phyloP scores from a whole-genome alignment of 2,329 filamentous ascomycete genomes.

The Talaromyces sp. region DNA sequence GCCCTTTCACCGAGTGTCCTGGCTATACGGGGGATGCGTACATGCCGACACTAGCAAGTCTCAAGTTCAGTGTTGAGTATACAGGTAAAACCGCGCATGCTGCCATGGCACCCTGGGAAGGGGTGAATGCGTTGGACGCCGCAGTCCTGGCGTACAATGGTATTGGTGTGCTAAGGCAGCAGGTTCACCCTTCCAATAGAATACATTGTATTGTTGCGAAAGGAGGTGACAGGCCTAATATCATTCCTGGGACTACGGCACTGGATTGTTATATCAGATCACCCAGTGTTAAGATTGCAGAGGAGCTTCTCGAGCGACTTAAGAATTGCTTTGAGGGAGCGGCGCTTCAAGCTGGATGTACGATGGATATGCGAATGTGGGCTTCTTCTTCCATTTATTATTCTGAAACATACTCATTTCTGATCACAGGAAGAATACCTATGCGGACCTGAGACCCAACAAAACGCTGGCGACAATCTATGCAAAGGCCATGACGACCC shows the following conservation, averaged over 20 bases:
- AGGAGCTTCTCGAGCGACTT: background rate
- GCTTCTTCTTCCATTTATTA: no score
- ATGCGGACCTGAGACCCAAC: background rate
- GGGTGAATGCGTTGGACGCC: background rate
- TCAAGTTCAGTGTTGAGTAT: background rate
- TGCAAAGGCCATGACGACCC: background rate
- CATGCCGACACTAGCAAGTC: background rate
- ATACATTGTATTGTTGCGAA: constrained; percentile 1
- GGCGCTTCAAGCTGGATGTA: background rate
- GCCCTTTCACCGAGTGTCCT: background rate
- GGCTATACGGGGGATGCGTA: background rate
- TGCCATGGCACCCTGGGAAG: background rate
- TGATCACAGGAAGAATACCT: constrained; percentile 5
- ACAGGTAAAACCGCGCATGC: background rate
- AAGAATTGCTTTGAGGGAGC: background rate
- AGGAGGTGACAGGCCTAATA: background rate
- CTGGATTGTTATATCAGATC: constrained; percentile 4
- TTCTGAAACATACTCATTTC: no score
- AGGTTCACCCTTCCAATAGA: background rate
- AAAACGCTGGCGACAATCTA: background rate
- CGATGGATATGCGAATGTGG: background rate
- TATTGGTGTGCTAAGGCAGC: background rate
- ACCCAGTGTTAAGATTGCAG: background rate
- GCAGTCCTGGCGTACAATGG: constrained; percentile 2
- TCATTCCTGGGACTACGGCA: background rate